Conservation (phyloP, 2,329 filamentous ascomycete species). For the Aspergillus proliferans region DNA sequence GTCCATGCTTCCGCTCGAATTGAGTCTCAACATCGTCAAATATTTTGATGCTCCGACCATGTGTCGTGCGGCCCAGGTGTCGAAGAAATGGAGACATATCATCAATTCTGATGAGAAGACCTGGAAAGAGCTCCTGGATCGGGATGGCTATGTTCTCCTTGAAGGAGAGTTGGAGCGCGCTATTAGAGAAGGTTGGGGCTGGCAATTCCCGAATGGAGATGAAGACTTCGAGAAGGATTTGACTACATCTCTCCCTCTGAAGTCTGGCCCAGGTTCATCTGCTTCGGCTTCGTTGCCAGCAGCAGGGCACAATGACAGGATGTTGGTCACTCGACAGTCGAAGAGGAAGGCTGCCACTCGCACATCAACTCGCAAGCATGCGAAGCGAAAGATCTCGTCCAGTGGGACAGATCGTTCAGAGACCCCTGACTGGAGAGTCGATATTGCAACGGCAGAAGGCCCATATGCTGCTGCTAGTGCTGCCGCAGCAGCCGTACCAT, state of each 20-base stretch:
- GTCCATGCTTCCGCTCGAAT: conserved; percentile 72
- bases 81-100: conserved; percentile 85
- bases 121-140: conserved; percentile 88
- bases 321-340: conserved; percentile 26
- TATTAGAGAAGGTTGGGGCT: conserved; percentile 90
- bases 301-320: conserved; percentile 18
- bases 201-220: conserved; percentile 76
- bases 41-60: conserved; percentile 82
- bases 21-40: conserved; percentile 79
- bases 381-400: conserved; percentile 50
- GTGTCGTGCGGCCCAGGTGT: conserved; percentile 86
- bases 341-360: conserved; percentile 46
- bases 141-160: conserved; percentile 72
- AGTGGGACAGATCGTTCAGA: conserved; percentile 36
- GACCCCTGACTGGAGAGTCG: conserved; percentile 41
- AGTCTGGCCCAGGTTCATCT: conserved; percentile 34
- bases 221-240: conserved; percentile 77
- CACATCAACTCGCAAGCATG: conserved; percentile 46
- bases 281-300: conserved; percentile 18
- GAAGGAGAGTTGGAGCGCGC: conserved; percentile 78
- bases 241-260: conserved; percentile 46
- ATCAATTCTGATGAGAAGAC: conserved; percentile 90
- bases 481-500: conserved; percentile 73
- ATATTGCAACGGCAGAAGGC: conserved; percentile 59
- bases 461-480: conserved; percentile 78